These are phyloP conservation scores for Beverwykella pulmonaria DNA, from an alignment of 495 filamentous ascomycete genomes.

Conservation along the genomic window DNA sequence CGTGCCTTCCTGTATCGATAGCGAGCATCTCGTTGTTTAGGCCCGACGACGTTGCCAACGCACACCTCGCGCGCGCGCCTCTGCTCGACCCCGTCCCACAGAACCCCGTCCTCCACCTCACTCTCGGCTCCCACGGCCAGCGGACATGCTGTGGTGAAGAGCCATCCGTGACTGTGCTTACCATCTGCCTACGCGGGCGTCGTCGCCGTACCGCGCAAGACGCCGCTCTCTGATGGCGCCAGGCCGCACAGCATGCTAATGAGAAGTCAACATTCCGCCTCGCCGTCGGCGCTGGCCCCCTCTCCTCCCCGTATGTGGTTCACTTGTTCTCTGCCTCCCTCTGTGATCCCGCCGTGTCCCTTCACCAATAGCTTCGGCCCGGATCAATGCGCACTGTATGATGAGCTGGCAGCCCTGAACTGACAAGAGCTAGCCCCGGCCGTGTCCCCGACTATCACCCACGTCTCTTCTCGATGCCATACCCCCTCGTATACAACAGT, in stretches of 20 bases:
- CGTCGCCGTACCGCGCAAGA: slow-evolving; percentile 1
- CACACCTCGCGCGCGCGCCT: slow-evolving; percentile 1
- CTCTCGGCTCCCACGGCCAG: slow-evolving; percentile 9
- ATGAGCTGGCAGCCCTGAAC: slow-evolving; percentile 38
- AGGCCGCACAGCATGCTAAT: slow-evolving; percentile 29
- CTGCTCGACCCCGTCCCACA: not conserved
- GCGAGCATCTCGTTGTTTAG: not conserved
- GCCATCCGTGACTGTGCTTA: not conserved
- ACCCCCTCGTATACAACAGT: slow-evolving; percentile 34
- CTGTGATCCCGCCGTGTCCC: not conserved
- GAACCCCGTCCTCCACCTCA: not conserved
- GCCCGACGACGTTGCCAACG: slow-evolving; percentile 15
- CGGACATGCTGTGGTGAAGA: slow-evolving; percentile 31
- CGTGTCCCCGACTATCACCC: slow-evolving; percentile 40
- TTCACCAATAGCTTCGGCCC: slow-evolving; percentile 29
- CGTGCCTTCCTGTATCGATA: slow-evolving; percentile 23
- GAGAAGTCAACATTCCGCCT: slow-evolving; percentile 36
- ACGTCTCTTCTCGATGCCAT: slow-evolving; percentile 39
- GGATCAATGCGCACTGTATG: slow-evolving; percentile 39
- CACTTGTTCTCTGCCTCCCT: not conserved
- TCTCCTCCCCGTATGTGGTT: slow-evolving; percentile 38
- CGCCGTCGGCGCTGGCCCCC: slow-evolving; percentile 35
- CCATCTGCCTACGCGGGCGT: slow-evolving; percentile 2
- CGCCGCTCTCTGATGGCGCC: slow-evolving; percentile 27
- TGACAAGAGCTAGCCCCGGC: slow-evolving; percentile 18